Evolutionary conservation across 1,284 basidiomycete genomes (phyloP), one percentile per base, ranked within the genome.

Genomic region (Puccinia novopanici): DNA sequence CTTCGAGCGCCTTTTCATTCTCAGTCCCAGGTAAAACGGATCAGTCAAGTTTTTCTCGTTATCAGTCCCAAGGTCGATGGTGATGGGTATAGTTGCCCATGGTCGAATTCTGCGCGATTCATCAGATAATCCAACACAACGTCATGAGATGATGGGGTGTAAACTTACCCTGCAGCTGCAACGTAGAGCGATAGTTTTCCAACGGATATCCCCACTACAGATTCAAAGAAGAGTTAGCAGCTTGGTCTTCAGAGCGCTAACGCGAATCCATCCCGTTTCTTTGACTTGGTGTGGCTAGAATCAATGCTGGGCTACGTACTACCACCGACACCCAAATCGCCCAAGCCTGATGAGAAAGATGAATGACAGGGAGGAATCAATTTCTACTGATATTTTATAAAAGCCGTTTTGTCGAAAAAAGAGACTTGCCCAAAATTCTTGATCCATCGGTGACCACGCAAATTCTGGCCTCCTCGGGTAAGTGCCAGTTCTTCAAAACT

Each of bases 121-220:
- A 45, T 40, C 24, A 70, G n/a, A 13, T 22, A 10, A 3, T 63
- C 40, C 61, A 63, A 19, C 37, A 63, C 6, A 40, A 17, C 17
- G 1, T 40, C 61, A 6, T 15, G 30, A 27, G 12, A 12, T 63
- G 22, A 63, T 59, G 57, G 22, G 19, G 22, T 61, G 19, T 0
- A 15, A 54, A 84, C 88, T 83, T 85, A 91, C 91, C 92, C 91
- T 81, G 92, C 92, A 63, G 93, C 93, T 48, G 93, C 93, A 81
- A 96, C 89, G 85, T 97, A 98, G 52, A 98, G 89, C 30, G 92
- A 94, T 17, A 98, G 89, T 87, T 98, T 98, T 63, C 95, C 95
- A 82, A 96, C 92, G 27, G 92, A 91, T 84, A 98, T 98, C 2
- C 93, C 93, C 91, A 96, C 93, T 54, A 88, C 88, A 71, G 37